Percentiles rank a stretch among this genome's conserved stretches.
These are phyloP conservation scores for Ogataea chonburiensis DNA, from an alignment of 805 yeast species.

Conservation along the genomic window DNA sequence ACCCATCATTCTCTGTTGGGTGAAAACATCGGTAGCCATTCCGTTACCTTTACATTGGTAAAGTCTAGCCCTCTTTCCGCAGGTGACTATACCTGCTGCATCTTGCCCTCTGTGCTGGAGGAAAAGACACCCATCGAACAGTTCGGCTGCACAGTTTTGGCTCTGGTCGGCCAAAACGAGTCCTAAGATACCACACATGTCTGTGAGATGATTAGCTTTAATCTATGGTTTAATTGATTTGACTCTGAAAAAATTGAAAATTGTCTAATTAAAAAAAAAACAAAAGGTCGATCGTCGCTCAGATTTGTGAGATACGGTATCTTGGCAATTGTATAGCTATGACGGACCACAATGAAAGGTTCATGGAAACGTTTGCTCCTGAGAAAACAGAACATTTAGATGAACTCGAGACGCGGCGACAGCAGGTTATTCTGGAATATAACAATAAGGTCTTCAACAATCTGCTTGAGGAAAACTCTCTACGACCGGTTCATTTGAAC, in stretches of 20 bases:
- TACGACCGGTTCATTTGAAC: slow-evolving; percentile 43
- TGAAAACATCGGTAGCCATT: slow-evolving; percentile 97
- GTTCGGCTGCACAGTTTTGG: slow-evolving; percentile 78
- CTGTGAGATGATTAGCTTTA: neutral
- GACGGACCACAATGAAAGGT: slow-evolving; percentile 21
- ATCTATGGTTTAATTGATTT: slow-evolving; percentile 4
- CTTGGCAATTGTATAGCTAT: slow-evolving; percentile 1
- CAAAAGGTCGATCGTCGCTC: slow-evolving; percentile 13
- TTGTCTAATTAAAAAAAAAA: no score
- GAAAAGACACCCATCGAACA: slow-evolving; percentile 88
- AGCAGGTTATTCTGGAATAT: slow-evolving; percentile 30
- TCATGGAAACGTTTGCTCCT: slow-evolving; percentile 25
- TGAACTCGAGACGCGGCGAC: slow-evolving; percentile 29
- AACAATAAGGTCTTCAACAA: slow-evolving; percentile 29
- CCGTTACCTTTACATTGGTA: slow-evolving; percentile 99
- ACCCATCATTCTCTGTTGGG: slow-evolving; percentile 71
- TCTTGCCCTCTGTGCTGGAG: slow-evolving; percentile 98
- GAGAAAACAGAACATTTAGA: slow-evolving; percentile 9
- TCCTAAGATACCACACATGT: slow-evolving; percentile 95
- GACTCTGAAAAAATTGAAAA: slow-evolving; percentile 9
- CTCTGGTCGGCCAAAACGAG: slow-evolving; percentile 75
- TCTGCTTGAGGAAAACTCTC: slow-evolving; percentile 31
- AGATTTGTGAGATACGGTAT: neutral
- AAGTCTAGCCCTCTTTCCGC: slow-evolving; percentile 89
- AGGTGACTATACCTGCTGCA: slow-evolving; percentile 98